Base-by-base conservation (phyloP, 768 basidiomycete species). In the Cystofilobasidium macerans region DNA sequence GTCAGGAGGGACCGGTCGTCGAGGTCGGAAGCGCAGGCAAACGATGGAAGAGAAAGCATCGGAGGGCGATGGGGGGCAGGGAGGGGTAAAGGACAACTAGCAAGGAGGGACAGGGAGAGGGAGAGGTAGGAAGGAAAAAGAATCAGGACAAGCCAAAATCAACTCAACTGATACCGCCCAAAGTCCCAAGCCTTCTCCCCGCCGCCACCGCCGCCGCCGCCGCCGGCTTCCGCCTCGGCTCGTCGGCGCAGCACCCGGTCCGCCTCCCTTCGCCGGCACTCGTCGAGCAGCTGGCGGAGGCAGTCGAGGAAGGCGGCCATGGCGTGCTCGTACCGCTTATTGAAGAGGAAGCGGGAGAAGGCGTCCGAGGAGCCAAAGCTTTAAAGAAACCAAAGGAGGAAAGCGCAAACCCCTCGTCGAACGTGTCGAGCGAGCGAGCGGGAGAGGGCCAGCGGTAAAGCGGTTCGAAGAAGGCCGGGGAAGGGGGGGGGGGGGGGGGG, bases 291-390 rank as follows among this genome's bases (percentile, higher is more conserved):
- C 73, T 97, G 91, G 71, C 89, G 86, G 43, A 99, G 78, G 73
- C 93, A 95, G 70, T 98, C 95, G 48, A 99, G 81, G 73, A 98
- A 90, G 13, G 90, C 89, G 14, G 94, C 90, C 88, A 98, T 93
- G 2, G 87, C 94, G 69, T 87, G 82, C 76, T 98, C 93, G 76
- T 98, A 99, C 22, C 94, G 84, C 45, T 93, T 84, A 72, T 98
- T 97, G 72, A 98, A 94, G 43, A 98, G 78, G 20, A 97, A 75
- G 36, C 93, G 85, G 2, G 89, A 87, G 69, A 91, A 86, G 26
- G 95, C 77, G 75, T 97, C 94, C 12, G 93, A 90, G 3, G 93
- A 95, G 14, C 91, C 93, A 73, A 95, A 93, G 20, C 77, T 77
- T 42, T n/a, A n/a, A n/a, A n/a, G n/a, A n/a, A n/a, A n/a, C n/a